Conservation (phyloP, 1,284 basidiomycete species). For the Heterobasidion occidentale region DNA sequence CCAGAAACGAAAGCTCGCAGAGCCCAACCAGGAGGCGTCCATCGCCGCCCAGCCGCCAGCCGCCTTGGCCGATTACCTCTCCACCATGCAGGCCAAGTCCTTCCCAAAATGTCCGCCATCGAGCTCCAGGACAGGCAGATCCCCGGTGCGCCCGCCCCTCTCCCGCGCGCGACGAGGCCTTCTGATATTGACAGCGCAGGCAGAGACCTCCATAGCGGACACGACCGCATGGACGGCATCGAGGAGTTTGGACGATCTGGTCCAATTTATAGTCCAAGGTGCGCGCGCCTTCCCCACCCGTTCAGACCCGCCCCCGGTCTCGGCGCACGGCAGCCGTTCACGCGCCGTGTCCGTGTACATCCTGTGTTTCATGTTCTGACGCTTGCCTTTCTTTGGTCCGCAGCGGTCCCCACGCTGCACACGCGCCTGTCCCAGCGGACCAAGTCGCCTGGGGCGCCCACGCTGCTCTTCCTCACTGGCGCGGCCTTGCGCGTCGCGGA, state of each 20-base stretch:
- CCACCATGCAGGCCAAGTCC: constrained; percentile 53
- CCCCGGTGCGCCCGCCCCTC: constrained; percentile 43
- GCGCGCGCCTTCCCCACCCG: constrained; percentile 7
- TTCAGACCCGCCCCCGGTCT: neutral
- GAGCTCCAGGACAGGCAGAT: constrained; percentile 70
- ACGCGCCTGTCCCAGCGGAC: constrained; percentile 64
- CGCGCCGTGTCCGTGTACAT: neutral
- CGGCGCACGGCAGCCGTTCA: neutral
- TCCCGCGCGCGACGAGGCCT: constrained; percentile 12
- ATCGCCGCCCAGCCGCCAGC: constrained; percentile 47
- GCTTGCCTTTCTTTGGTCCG: neutral
- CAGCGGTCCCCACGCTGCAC: constrained; percentile 63
- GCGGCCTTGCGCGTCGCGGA: constrained; percentile 78
- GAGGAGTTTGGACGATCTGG: constrained; percentile 60
- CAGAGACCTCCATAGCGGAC: constrained; percentile 66
- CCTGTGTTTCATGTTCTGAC: neutral
- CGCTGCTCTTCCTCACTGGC: constrained; percentile 66
- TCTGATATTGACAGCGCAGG: constrained; percentile 41
- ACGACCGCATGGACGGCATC: constrained; percentile 63
- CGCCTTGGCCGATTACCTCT: constrained; percentile 52
- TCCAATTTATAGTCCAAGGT: constrained; percentile 71
- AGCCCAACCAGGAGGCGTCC: constrained; percentile 35
- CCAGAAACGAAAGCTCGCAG: constrained; percentile 58
- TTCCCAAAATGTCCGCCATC: constrained; percentile 56
- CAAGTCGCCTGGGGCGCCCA: constrained; percentile 69